phyloP scores from a whole-genome alignment of 495 filamentous ascomycete species.

The Aspergillus carlsbadensis region DNA sequence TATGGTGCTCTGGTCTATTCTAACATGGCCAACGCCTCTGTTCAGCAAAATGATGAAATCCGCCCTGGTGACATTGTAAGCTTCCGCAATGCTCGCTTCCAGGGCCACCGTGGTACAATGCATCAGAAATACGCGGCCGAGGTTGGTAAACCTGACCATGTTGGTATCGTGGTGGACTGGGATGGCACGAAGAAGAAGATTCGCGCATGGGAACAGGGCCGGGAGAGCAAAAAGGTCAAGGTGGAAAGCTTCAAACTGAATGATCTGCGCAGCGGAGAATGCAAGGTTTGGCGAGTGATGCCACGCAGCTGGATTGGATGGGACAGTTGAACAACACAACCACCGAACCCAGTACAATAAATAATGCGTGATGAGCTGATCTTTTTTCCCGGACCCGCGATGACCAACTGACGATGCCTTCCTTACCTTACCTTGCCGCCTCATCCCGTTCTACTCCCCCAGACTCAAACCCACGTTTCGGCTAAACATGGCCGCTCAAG shows the following conservation, averaged over 20 bases:
- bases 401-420: slow-evolving; percentile 8
- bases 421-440: too few species aligned
- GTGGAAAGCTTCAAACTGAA: slow-evolving; percentile 90
- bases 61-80: slow-evolving; percentile 90
- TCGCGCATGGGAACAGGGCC: slow-evolving; percentile 89
- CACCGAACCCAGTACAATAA: background rate
- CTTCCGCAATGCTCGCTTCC: slow-evolving; percentile 91
- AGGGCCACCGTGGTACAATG: slow-evolving; percentile 93
- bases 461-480: too few species aligned
- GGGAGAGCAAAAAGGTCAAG: slow-evolving; percentile 93
- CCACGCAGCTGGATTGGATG: slow-evolving; percentile 89
- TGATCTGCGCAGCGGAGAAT: slow-evolving; percentile 88
- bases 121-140: slow-evolving; percentile 89
- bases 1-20: slow-evolving; percentile 92
- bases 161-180: slow-evolving; percentile 96
- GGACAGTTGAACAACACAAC: slow-evolving; percentile 46
- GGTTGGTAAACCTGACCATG: slow-evolving; percentile 90
- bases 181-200: slow-evolving; percentile 99
- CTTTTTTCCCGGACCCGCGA: slow-evolving; percentile 1
- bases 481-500: background rate
- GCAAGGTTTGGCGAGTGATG: slow-evolving; percentile 97
- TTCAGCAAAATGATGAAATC: slow-evolving; percentile 90
- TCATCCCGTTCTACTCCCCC: slow-evolving; percentile 1
- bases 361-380: slow-evolving; percentile 16
- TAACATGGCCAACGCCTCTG: slow-evolving; percentile 90